phyloP scores from a whole-genome alignment of 768 basidiomycete species.

The Tremella fuciformis region DNA sequence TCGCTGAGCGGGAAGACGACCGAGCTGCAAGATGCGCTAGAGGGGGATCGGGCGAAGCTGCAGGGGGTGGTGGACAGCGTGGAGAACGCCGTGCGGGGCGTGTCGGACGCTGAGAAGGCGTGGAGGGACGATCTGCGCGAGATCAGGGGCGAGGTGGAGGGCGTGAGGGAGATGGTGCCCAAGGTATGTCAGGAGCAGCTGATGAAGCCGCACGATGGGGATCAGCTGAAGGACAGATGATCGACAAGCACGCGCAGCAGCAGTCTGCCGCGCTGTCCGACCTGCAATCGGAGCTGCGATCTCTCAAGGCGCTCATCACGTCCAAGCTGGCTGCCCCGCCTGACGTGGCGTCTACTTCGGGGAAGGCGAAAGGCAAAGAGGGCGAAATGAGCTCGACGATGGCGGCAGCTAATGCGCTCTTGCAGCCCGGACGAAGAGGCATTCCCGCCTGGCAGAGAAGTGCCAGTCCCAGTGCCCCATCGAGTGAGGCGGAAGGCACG shows the following conservation, averaged over 20 bases:
- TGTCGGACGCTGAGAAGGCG: constrained; percentile 65
- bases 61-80: constrained; percentile 42
- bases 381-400: constrained; percentile 11
- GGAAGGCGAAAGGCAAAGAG: not conserved
- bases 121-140: constrained; percentile 85
- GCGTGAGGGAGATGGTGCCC: constrained; percentile 85
- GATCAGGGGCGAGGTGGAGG: constrained; percentile 85
- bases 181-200: constrained; percentile 60
- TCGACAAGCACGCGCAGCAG: constrained; percentile 83
- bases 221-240: constrained; percentile 64
- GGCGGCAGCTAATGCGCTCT: constrained; percentile 45
- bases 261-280: constrained; percentile 80
- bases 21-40: constrained; percentile 33
- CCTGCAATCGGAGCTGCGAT: constrained; percentile 89
- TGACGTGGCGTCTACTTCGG: not conserved
- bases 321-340: constrained; percentile 55
- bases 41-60: constrained; percentile 34
- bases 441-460: constrained; percentile 84
- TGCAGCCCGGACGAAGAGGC: constrained; percentile 32
- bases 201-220: no score
- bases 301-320: constrained; percentile 81
- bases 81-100: constrained; percentile 38
- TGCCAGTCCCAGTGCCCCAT: constrained; percentile 1
- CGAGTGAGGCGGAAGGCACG: no score
- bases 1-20: constrained; percentile 53